These are phyloP conservation scores for Hypoxylon sp. DNA, from an alignment of 2,329 filamentous ascomycete genomes.

Conservation along the genomic window DNA sequence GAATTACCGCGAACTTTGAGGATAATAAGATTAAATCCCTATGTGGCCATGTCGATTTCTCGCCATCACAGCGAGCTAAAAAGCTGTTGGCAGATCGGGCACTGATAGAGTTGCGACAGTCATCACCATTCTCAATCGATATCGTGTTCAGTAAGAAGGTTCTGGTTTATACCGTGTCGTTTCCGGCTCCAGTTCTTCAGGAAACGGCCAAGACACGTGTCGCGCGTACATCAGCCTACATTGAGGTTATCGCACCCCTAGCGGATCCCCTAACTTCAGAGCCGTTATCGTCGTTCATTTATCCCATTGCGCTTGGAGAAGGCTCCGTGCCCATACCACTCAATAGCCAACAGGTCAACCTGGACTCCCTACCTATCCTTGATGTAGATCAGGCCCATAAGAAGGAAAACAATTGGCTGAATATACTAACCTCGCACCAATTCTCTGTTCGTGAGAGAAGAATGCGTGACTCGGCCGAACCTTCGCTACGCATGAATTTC, in stretches of 20 bases:
- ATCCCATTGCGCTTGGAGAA: conserved; percentile 53
- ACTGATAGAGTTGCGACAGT: conserved; percentile 57
- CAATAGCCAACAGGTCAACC: conserved; percentile 60
- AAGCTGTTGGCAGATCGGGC: conserved; percentile 57
- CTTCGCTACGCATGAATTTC: conserved; percentile 60
- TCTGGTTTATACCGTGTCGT: conserved; percentile 56
- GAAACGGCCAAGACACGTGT: conserved; percentile 58
- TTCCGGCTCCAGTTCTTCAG: conserved; percentile 59
- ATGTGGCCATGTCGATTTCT: conserved; percentile 59
- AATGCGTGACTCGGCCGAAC: conserved; percentile 52
- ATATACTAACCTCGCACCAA: conserved; percentile 56
- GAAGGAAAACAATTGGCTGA: conserved; percentile 57
- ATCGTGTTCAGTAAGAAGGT: conserved; percentile 57
- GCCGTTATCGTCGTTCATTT: conserved; percentile 56
- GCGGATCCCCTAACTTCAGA: conserved; percentile 49
- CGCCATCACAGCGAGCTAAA: conserved; percentile 54
- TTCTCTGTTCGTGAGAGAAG: conserved; percentile 61
- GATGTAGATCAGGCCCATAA: conserved; percentile 55
- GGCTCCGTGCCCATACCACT: conserved; percentile 55
- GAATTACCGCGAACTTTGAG: conserved; percentile 54
- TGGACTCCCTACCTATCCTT: conserved; percentile 62
- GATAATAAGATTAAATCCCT: conserved; percentile 55
- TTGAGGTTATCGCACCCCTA: conserved; percentile 61
- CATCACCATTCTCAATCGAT: conserved; percentile 59
- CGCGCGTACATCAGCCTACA: conserved; percentile 61